Conservation (phyloP, 2,329 filamentous ascomycete genomes). For the Cordyceps farinosa region DNA sequence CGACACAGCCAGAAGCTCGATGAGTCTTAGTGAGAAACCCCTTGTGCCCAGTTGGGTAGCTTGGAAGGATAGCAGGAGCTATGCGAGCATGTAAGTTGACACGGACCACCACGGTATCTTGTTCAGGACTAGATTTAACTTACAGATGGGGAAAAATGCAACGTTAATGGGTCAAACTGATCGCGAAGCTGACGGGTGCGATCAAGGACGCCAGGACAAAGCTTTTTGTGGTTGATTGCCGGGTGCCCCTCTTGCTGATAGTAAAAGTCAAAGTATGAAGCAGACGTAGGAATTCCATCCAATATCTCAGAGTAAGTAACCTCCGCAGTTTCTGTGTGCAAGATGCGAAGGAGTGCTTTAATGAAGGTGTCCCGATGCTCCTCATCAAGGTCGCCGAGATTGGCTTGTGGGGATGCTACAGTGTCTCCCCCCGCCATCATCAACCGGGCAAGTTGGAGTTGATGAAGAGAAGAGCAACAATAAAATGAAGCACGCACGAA, state of each 20-base stretch:
- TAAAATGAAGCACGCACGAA: neutral
- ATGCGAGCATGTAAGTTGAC: neutral
- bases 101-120: neutral
- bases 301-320: neutral
- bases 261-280: conserved; percentile 2
- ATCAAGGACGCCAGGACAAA: neutral
- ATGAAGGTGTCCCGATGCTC: conserved; percentile 1
- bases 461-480: neutral
- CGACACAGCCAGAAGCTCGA: neutral
- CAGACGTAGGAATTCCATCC: neutral
- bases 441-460: neutral
- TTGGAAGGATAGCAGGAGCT: neutral
- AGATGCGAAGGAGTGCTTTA: neutral
- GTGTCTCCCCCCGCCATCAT: neutral
- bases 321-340: neutral
- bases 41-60: neutral
- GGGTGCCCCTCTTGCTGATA: neutral
- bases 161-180: neutral
- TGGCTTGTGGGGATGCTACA: neutral
- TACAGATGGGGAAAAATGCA: neutral
- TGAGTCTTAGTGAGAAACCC: neutral
- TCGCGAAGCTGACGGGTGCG: neutral
- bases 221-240: neutral
- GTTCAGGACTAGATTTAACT: neutral
- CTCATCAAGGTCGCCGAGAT: neutral